Evolutionary conservation across 2,329 filamentous ascomycete genomes (phyloP).

Genomic region (Aspergillus pseudoglaucus): DNA sequence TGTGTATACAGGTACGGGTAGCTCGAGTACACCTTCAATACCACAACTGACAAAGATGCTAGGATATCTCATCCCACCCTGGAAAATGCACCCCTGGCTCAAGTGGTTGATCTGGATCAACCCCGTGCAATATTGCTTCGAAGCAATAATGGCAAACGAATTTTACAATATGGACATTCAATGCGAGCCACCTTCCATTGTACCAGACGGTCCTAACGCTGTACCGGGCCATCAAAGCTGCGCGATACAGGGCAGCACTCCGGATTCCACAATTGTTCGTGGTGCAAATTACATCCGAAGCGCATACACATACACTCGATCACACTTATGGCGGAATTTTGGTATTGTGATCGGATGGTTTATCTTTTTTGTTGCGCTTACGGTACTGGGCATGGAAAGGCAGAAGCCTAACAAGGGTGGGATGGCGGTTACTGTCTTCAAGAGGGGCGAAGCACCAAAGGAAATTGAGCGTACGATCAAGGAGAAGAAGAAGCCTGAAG

Average conservation of each 20-base stretch:
- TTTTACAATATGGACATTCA: slow-evolving; percentile 54
- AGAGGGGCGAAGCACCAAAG: slow-evolving; percentile 58
- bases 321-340: slow-evolving; percentile 65
- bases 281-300: slow-evolving; percentile 52
- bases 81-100: slow-evolving; percentile 58
- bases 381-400: slow-evolving; percentile 71
- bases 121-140: slow-evolving; percentile 64
- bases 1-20: slow-evolving; percentile 47
- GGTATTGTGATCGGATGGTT: slow-evolving; percentile 74
- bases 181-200: slow-evolving; percentile 51
- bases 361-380: slow-evolving; percentile 65
- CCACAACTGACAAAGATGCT: not conserved
- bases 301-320: slow-evolving; percentile 49
- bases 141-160: slow-evolving; percentile 64
- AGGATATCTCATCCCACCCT: slow-evolving; percentile 58
- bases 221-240: slow-evolving; percentile 52
- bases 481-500: slow-evolving; percentile 32
- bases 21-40: too few species aligned
- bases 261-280: slow-evolving; percentile 47
- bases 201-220: slow-evolving; percentile 46
- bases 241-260: slow-evolving; percentile 50
- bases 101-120: slow-evolving; percentile 60
- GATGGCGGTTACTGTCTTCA: slow-evolving; percentile 73
- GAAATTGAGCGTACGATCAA: slow-evolving; percentile 53
- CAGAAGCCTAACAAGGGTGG: slow-evolving; percentile 73